A percentile compares a stretch with the other conserved stretches of the same genome.
Conservation (phyloP, 2,329 filamentous ascomycete species). For the Amylocarpus encephaloides region DNA sequence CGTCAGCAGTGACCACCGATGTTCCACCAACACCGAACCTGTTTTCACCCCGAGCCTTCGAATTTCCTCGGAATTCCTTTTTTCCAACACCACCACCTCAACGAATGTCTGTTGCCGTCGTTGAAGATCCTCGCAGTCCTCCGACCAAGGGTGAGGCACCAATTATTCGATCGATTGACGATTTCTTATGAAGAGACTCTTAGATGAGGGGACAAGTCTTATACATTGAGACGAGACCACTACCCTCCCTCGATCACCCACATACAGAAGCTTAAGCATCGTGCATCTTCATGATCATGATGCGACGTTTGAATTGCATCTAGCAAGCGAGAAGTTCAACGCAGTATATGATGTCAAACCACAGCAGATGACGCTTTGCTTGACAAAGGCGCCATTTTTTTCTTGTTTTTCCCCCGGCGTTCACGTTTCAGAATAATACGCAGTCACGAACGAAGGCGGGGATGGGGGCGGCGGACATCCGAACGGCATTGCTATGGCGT, state of each 20-base stretch:
- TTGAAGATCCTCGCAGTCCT: conserved; percentile 65
- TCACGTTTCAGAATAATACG: conserved; percentile 7
- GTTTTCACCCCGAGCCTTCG: conserved; percentile 65
- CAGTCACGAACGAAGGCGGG: conserved; percentile 3
- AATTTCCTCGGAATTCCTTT: conserved; percentile 65
- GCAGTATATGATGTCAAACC: conserved; percentile 2
- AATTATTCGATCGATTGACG: conserved; percentile 72
- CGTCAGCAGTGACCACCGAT: conserved; percentile 15
- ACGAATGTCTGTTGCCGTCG: conserved; percentile 23
- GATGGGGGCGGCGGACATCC: not conserved
- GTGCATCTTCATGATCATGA: conserved; percentile 2
- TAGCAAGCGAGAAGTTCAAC: conserved; percentile 4
- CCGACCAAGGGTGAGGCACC: conserved; percentile 68
- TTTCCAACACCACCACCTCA: conserved; percentile 37
- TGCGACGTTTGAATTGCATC: conserved; percentile 2
- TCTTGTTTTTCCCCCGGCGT: not conserved
- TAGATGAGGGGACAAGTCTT: not conserved
- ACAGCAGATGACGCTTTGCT: conserved; percentile 2
- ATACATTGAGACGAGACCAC: not conserved
- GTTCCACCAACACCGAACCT: conserved; percentile 22
- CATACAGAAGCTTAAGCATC: not conserved
- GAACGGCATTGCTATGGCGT: conserved; percentile 7
- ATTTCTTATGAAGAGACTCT: conserved; percentile 52
- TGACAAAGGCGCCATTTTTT: conserved; percentile 1
- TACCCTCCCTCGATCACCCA: not conserved